A percentile compares a stretch with the other conserved stretches of the same genome.
Conservation (phyloP, 2,329 filamentous ascomycete species). For the Trichoderma sp. region DNA sequence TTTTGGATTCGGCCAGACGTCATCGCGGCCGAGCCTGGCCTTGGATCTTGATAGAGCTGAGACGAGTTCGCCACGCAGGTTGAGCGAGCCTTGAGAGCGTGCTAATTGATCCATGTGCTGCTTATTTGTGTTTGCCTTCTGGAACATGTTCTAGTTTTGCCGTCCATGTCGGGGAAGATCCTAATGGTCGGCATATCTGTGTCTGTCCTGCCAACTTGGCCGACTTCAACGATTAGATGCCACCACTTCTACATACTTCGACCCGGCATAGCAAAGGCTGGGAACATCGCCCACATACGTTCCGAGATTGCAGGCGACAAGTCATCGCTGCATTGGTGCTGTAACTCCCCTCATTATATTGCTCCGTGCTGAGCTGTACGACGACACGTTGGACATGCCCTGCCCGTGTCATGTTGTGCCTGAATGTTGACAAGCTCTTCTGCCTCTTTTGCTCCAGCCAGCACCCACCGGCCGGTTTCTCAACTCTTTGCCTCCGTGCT, state of each 20-base stretch:
- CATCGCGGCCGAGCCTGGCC: slow-evolving; percentile 21
- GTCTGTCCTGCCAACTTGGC: not conserved
- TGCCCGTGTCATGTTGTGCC: slow-evolving; percentile 20
- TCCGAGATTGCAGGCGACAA: slow-evolving; percentile 23
- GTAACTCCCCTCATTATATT: slow-evolving; percentile 12
- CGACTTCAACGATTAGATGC: not conserved
- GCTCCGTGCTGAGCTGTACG: slow-evolving; percentile 20
- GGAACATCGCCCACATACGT: slow-evolving; percentile 8
- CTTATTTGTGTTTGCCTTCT: not conserved
- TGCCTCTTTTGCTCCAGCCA: not conserved
- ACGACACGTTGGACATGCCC: slow-evolving; percentile 25
- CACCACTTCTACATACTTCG: not conserved
- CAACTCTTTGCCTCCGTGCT: not conserved
- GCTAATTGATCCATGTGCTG: slow-evolving; percentile 7
- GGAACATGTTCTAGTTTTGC: not conserved
- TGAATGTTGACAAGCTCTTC: not conserved
- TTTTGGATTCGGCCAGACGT: slow-evolving; percentile 13
- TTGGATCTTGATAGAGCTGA: slow-evolving; percentile 1
- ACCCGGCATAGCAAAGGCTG: slow-evolving; percentile 7
- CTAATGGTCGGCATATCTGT: not conserved
- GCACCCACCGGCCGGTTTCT: not conserved
- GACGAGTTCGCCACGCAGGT: slow-evolving; percentile 9
- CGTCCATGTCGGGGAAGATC: not conserved
- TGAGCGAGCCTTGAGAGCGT: slow-evolving; percentile 12
- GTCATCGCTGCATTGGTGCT: slow-evolving; percentile 25